Base-by-base conservation (phyloP, 2,329 filamentous ascomycete genomes). In the Pseudocercospora cruenta region DNA sequence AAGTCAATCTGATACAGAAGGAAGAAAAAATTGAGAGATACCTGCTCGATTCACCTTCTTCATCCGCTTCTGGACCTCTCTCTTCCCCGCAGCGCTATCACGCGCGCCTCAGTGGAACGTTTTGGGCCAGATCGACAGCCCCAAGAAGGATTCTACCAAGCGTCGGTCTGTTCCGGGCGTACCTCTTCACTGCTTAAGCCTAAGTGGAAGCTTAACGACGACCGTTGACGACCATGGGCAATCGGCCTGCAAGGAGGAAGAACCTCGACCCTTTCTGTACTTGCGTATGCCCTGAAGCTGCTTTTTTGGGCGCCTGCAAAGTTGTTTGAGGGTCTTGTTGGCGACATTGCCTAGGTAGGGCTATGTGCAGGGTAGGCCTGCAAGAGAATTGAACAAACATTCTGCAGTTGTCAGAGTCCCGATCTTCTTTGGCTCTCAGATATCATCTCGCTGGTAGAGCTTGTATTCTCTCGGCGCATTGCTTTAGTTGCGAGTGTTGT, bases 71-170 rank as follows among this genome's bases (percentile, higher is more conserved):
- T 55, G 51, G 51, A 55, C 51, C 51, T 55, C 51, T 55, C 24
- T 6, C 36, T 47, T 59, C 57, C 57, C 57, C 57, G 57, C 57
- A 45, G 57, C 33, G 19, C 57, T n/a, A 47, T 59, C 57, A 59
- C 21, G 33, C 51, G 33, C 51, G 21, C 57, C 57, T 21, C 55
- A 21, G 39, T 47, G 22, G 33, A 24, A 55, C 51, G 22, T 51
- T 60, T 60, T 26, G 39, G 58, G 55, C 31, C 55, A 24, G 58
- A 60, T 60, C 58, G 58, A 51, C 58, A 28, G 58, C 58, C 24
- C 58, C 58, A 60, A 58, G 55, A 22, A 60, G 51, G 51, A 28
- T 33, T 51, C 22, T 55, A n/a, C 16, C 51, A 26, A 31, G 51
- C 51, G 51, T 55, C 51, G 51, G 55, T 43, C 55, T 58, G n/a